A percentile compares a stretch with the other conserved stretches of the same genome.
Evolutionary conservation across 2,329 filamentous ascomycete genomes (phyloP).

Genomic region (Lomentospora prolificans): DNA sequence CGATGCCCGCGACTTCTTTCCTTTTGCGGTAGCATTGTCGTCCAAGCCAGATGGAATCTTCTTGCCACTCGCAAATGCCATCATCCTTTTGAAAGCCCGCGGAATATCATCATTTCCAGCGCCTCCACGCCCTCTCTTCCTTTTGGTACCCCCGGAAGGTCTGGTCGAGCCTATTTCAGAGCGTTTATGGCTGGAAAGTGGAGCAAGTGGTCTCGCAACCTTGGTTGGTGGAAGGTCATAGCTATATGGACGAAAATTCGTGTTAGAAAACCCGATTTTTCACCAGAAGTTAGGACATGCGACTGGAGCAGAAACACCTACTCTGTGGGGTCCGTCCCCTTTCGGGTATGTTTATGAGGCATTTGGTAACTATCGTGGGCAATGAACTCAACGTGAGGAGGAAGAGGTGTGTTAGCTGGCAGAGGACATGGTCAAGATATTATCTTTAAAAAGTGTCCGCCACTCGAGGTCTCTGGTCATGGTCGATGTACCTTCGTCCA

Average conservation of each 20-base stretch:
- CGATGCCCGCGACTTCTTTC: background rate
- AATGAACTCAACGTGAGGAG: background rate
- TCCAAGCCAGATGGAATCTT: slow-evolving; percentile 6
- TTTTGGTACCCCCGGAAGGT: slow-evolving; percentile 3
- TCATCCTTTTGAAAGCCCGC: slow-evolving; percentile 75
- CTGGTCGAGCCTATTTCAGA: slow-evolving; percentile 6
- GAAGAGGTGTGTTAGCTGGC: too few species aligned
- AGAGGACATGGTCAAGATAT: too few species aligned
- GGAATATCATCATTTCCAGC: slow-evolving; percentile 66
- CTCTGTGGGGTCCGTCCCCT: slow-evolving; percentile 44
- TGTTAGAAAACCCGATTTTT: background rate
- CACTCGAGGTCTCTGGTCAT: too few species aligned
- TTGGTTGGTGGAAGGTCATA: slow-evolving; percentile 41
- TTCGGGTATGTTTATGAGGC: slow-evolving; percentile 81
- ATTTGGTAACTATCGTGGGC: too few species aligned
- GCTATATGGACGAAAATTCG: slow-evolving; percentile 19
- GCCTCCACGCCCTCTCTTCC: slow-evolving; percentile 19
- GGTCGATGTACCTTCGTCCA: too few species aligned
- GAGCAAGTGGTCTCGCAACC: slow-evolving; percentile 40
- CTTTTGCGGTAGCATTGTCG: background rate
- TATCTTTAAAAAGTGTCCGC: too few species aligned
- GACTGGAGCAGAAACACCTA: slow-evolving; percentile 24
- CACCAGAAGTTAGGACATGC: background rate
- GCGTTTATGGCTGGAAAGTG: slow-evolving; percentile 19
- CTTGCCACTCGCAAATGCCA: slow-evolving; percentile 54